Evolutionary conservation across 2,329 filamentous ascomycete genomes (phyloP).

Genomic region (Venturia nashicola): DNA sequence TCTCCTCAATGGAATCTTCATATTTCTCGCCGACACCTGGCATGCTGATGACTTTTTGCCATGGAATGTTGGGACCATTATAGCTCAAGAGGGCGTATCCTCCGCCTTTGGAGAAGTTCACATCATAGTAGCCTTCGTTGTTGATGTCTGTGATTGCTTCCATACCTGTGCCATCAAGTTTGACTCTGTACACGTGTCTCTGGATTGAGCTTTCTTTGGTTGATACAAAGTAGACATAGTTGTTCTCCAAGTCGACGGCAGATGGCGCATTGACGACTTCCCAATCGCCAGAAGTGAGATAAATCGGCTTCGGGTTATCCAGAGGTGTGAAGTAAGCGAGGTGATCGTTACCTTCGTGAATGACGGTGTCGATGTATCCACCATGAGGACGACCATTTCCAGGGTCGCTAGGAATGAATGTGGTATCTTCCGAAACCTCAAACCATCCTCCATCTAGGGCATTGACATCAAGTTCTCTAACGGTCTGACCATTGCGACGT

Average conservation of each 20-base stretch:
- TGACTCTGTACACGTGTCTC: constrained; percentile 83
- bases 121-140: constrained; percentile 64
- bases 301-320: constrained; percentile 66
- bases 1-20: constrained; percentile 65
- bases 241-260: constrained; percentile 70
- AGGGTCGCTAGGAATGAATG: constrained; percentile 74
- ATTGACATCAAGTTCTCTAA: constrained; percentile 67
- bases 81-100: constrained; percentile 80
- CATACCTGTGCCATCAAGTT: constrained; percentile 65
- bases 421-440: constrained; percentile 78
- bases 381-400: constrained; percentile 63
- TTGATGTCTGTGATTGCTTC: constrained; percentile 61
- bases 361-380: constrained; percentile 85
- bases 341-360: constrained; percentile 79
- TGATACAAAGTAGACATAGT: constrained; percentile 80
- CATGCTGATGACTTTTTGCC: constrained; percentile 81
- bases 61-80: constrained; percentile 72
- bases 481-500: constrained; percentile 59
- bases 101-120: constrained; percentile 72
- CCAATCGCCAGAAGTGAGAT: constrained; percentile 83
- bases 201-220: constrained; percentile 83
- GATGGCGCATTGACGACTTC: constrained; percentile 81
- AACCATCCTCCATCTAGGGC: constrained; percentile 95
- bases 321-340: constrained; percentile 86
- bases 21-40: constrained; percentile 54